Conservation (phyloP, 768 basidiomycete species). For the Leccinellum rugosiceps region DNA sequence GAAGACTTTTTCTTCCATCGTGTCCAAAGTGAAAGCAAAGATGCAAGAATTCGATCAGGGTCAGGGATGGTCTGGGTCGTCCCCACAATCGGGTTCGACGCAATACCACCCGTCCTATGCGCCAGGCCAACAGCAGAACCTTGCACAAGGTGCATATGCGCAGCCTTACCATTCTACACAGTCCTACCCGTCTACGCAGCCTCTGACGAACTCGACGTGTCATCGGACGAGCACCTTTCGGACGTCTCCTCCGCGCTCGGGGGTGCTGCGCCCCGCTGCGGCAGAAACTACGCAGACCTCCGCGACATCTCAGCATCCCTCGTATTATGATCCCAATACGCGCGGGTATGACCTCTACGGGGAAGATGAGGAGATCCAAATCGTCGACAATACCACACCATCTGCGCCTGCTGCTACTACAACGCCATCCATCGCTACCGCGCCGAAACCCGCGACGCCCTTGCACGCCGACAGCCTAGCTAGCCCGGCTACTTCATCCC, state of each 20-base stretch:
- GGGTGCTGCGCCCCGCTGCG: not conserved
- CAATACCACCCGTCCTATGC: not conserved
- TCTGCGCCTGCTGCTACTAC: not conserved
- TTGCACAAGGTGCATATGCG: constrained; percentile 1
- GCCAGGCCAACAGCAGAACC: not conserved
- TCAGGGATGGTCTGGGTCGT: constrained; percentile 17
- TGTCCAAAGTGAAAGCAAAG: constrained; percentile 80
- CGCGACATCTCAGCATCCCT: constrained; percentile 16
- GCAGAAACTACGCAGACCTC: constrained; percentile 2
- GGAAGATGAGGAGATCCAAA: constrained; percentile 11
- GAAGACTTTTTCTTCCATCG: constrained; percentile 68
- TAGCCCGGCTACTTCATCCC: not conserved
- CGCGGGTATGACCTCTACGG: constrained; percentile 28
- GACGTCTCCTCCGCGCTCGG: not conserved
- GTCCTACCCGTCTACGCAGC: not conserved
- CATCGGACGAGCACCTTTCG: constrained; percentile 6
- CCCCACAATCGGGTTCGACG: not conserved
- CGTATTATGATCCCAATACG: constrained; percentile 37
- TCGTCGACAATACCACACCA: constrained; percentile 3
- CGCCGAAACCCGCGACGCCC: not conserved
- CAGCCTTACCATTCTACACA: constrained; percentile 3
- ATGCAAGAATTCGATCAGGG: constrained; percentile 74
- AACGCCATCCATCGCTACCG: not conserved
- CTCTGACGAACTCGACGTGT: constrained; percentile 6
- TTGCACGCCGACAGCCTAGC: not conserved